Evolutionary conservation across 1,284 basidiomycete species (phyloP), one percentile per base, ranked within the genome.

Genomic region (Ceratobasidium sp.): DNA sequence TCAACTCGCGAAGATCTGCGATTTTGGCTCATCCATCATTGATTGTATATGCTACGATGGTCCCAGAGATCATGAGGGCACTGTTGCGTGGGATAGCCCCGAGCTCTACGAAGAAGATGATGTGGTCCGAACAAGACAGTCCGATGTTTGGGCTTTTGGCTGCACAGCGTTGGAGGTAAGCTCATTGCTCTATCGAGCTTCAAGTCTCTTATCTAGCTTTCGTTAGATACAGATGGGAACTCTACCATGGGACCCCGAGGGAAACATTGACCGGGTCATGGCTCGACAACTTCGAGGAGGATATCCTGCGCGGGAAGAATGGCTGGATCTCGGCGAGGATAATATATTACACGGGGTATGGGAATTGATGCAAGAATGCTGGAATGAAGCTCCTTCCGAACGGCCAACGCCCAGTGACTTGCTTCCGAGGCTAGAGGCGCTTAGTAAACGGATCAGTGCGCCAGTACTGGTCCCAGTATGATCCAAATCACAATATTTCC

Each of bases 121-220:
- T 63, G 40, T 6, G 15, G 39, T 53, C 26, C n/a, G 71, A 18
- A 61, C 71, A 20, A n/a, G 5, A 6, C 18, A 49, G 2, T 73
- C 71, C 10, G 71, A 73, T 63, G 33, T 73, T 15, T 73, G 71
- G 71, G 71, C 71, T 6, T 51, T 73, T 61, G 71, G 71, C 9
- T 73, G 71, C 26, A 42, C 49, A 18, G 42, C 44, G 23, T 26
- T 73, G 2, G 71, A 73, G 44, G 71, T 73, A 63, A n/a, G 28
- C 20, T 20, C 13, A n/a, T 13, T 13, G 46, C 12, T 18, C 12
- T n/a, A 20, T 18, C 6, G 5, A 15, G 15, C 3, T 13, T 40
- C 18, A 20, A 20, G 61, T 39, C 20, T 42, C 6, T 42, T 12
- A 64, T 10, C 20, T 9, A 44, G 33, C 15, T n/a, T 58, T 58